Percentiles rank a stretch among this genome's conserved stretches.
Conservation (phyloP, 352 stramenopile genomes). For the Peronospora destructor region DNA sequence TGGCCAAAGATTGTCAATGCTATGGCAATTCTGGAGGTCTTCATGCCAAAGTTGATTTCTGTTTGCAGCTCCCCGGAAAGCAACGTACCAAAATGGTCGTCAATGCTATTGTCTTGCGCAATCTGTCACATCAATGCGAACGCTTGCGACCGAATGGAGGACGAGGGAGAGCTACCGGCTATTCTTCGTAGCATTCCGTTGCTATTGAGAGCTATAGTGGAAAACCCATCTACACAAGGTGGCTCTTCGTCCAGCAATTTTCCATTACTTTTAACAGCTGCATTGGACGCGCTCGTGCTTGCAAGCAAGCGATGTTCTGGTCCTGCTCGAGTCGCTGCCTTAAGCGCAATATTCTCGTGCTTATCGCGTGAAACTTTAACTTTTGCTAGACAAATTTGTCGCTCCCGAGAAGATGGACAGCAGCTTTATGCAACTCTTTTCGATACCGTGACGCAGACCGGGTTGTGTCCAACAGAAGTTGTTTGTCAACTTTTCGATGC, state of each 20-base stretch:
- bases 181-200: slow-evolving; percentile 34
- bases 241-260: slow-evolving; percentile 17
- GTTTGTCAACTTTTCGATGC: slow-evolving; percentile 39
- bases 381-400: slow-evolving; percentile 18
- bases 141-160: slow-evolving; percentile 33
- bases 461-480: slow-evolving; percentile 37
- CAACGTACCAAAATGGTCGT: slow-evolving; percentile 23
- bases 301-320: slow-evolving; percentile 33
- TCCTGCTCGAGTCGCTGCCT: slow-evolving; percentile 30
- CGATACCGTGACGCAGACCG: slow-evolving; percentile 29
- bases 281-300: slow-evolving; percentile 30
- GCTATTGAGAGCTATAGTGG: slow-evolving; percentile 23
- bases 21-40: slow-evolving; percentile 30
- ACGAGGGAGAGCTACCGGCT: slow-evolving; percentile 32
- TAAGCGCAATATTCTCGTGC: slow-evolving; percentile 36
- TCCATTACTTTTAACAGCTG: slow-evolving; percentile 23
- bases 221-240: slow-evolving; percentile 8
- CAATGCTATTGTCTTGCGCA: slow-evolving; percentile 30
- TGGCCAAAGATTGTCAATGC: slow-evolving; percentile 50
- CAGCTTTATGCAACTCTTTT: slow-evolving; percentile 13
- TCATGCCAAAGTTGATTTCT: slow-evolving; percentile 26
- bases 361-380: slow-evolving; percentile 35
- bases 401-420: slow-evolving; percentile 10
- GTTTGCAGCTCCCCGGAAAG: slow-evolving; percentile 1
- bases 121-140: slow-evolving; percentile 44